A percentile compares a stretch with the other conserved stretches of the same genome.
Evolutionary conservation across 495 filamentous ascomycete species (phyloP).

Genomic region (Staphylotrichum tortipilum): DNA sequence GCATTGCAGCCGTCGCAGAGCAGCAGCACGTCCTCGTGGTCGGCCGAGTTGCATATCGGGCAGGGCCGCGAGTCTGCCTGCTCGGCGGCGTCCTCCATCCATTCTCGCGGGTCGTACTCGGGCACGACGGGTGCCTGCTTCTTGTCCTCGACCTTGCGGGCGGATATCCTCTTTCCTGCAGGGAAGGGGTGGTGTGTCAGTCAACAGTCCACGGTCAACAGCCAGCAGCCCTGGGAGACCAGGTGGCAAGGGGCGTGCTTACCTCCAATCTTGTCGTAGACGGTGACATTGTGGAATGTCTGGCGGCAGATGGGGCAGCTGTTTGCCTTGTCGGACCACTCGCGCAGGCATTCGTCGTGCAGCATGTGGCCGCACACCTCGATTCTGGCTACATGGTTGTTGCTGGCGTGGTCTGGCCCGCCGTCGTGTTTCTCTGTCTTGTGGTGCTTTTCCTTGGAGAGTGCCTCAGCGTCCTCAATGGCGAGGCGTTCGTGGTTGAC

Average conservation of each 20-base stretch:
- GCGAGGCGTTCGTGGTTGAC: slow-evolving; percentile 16
- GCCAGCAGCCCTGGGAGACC: too few species aligned
- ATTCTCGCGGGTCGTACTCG: slow-evolving; percentile 74
- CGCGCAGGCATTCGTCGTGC: slow-evolving; percentile 82
- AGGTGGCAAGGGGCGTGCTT: too few species aligned
- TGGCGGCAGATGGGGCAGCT: slow-evolving; percentile 95
- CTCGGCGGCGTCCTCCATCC: slow-evolving; percentile 64
- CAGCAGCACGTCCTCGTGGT: slow-evolving; percentile 70
- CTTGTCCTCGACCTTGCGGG: slow-evolving; percentile 78
- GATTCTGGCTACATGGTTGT: slow-evolving; percentile 41
- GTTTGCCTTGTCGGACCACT: slow-evolving; percentile 93
- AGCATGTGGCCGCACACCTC: slow-evolving; percentile 75
- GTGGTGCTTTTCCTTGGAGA: slow-evolving; percentile 43
- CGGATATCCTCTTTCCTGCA: slow-evolving; percentile 42
- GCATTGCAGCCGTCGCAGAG: slow-evolving; percentile 83
- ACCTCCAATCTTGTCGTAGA: slow-evolving; percentile 71
- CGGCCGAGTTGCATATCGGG: slow-evolving; percentile 65
- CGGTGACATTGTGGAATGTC: slow-evolving; percentile 79
- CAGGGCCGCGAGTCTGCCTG: slow-evolving; percentile 63
- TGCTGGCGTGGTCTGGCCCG: slow-evolving; percentile 9
- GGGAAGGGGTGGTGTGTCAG: slow-evolving; percentile 17
- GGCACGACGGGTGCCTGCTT: slow-evolving; percentile 57
- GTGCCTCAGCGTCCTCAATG: slow-evolving; percentile 32
- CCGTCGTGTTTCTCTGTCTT: slow-evolving; percentile 25
- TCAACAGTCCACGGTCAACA: background rate